phyloP scores from a whole-genome alignment of 1,284 basidiomycete species.

The Volvariella volvacea region DNA sequence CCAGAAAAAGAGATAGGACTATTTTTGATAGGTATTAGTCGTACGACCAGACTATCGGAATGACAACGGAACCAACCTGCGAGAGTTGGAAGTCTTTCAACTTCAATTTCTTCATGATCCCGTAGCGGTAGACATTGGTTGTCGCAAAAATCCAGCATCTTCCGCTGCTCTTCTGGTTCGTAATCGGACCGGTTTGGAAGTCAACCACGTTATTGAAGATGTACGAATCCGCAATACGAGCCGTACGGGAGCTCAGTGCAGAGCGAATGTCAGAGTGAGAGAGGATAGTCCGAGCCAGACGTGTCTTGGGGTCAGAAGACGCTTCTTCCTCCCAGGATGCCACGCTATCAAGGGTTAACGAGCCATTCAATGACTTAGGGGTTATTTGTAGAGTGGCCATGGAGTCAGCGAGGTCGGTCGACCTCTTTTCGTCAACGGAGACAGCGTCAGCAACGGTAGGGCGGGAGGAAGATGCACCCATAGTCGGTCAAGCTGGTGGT shows the following conservation, averaged over 20 bases:
- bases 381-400: slow-evolving; percentile 22
- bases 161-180: slow-evolving; percentile 83
- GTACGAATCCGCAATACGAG: slow-evolving; percentile 64
- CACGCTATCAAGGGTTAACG: slow-evolving; percentile 52
- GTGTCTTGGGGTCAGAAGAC: slow-evolving; percentile 54
- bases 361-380: slow-evolving; percentile 45
- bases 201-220: slow-evolving; percentile 82
- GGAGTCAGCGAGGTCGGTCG: slow-evolving; percentile 16
- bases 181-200: slow-evolving; percentile 77
- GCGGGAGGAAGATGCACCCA: slow-evolving; percentile 51
- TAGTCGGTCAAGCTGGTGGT: slow-evolving; percentile 19
- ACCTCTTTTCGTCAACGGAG: slow-evolving; percentile 23
- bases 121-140: slow-evolving; percentile 82
- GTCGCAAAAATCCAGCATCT: slow-evolving; percentile 93
- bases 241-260: slow-evolving; percentile 60
- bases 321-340: slow-evolving; percentile 60
- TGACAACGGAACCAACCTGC: slow-evolving; percentile 43
- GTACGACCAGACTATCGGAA: slow-evolving; percentile 10
- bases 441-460: slow-evolving; percentile 7
- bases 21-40: not conserved
- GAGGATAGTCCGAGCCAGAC: slow-evolving; percentile 78
- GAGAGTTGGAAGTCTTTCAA: slow-evolving; percentile 86
- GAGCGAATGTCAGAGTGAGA: slow-evolving; percentile 66
- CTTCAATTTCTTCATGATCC: slow-evolving; percentile 80
- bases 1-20: slow-evolving; percentile 90